Evolutionary conservation across 2,329 filamentous ascomycete genomes (phyloP), one percentile per base, ranked within the genome.

Genomic region (Arthrinium puccinioides): DNA sequence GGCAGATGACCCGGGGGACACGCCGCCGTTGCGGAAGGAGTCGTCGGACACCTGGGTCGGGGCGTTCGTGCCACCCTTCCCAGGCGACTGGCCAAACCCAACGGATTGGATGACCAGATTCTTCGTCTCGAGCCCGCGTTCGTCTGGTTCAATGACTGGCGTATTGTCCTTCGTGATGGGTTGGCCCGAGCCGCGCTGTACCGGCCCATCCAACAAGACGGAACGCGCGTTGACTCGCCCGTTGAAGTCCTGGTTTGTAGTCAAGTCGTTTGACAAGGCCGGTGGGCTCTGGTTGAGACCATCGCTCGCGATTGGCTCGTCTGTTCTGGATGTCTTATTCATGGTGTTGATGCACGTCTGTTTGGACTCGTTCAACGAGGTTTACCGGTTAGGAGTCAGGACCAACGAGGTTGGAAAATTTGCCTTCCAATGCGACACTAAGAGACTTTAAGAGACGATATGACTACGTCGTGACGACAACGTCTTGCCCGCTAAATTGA

Each of bases 241-340:
- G 47, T 72, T 70, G 40, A 79, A 56, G 46, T 77, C 73, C 40
- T 69, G 66, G 42, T 72, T 69, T 11, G 74, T 78, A n/a, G 71
- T 74, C 32, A 72, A 61, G 49, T 78, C 73, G 44, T 67, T 66
- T 21, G 71, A 68, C 32, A 78, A 57, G 7, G 58, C 57, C 45
- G 67, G 63, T 9, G 74, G 75, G 45, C 60, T 76, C 54, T 79
- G 74, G 52, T 78, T 78, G 50, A 64, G 67, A 38, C 62, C 65
- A 7, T 53, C 37, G 44, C 57, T 55, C 36, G 54, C 49, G 28
- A 51, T 47, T 20, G 55, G 61, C 45, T 64, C 62, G 41, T 65
- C 59, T 4, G 62, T 64, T 37, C 57, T 46, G 16, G 60, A 62
- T 4, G 55, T 57, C 32, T 51, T 44, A 38, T 58, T 57, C 55